These are phyloP conservation scores for Musa balbisiana DNA, from an alignment of 202 grass and related monocot species.

Conservation along the genomic window DNA sequence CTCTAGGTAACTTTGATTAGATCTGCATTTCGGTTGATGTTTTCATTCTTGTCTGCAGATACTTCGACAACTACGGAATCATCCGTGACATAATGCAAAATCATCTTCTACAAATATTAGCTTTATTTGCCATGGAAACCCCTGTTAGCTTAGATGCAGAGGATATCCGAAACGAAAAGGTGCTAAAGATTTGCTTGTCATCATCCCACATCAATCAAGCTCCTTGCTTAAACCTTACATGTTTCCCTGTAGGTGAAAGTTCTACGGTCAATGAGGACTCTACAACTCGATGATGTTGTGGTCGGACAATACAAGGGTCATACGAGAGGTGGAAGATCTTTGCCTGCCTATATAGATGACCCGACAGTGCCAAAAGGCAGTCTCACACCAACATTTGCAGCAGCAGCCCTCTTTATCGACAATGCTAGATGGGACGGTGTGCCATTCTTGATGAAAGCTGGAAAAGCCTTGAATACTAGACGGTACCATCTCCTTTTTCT, in stretches of 20 bases:
- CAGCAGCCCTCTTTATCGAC: constrained; percentile 85
- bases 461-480: constrained; percentile 72
- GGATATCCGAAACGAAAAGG: constrained; percentile 97
- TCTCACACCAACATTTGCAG: constrained; percentile 86
- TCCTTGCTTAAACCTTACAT: not conserved
- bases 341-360: constrained; percentile 65
- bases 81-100: constrained; percentile 99
- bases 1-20: not conserved
- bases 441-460: constrained; percentile 89
- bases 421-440: constrained; percentile 95
- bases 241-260: constrained; percentile 59
- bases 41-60: constrained; percentile 32
- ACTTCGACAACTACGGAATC: constrained; percentile 91
- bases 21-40: not conserved
- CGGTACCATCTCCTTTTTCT: constrained; percentile 19
- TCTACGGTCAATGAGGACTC: constrained; percentile 58
- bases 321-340: constrained; percentile 40
- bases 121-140: constrained; percentile 92
- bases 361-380: constrained; percentile 67
- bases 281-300: constrained; percentile 75
- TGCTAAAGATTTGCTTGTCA: constrained; percentile 4
- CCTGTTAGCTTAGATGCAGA: constrained; percentile 82
- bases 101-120: constrained; percentile 86
- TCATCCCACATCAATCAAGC: not conserved
- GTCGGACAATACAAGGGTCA: constrained; percentile 97